Base-by-base conservation (phyloP, 768 basidiomycete species). In the Russula earlei region DNA sequence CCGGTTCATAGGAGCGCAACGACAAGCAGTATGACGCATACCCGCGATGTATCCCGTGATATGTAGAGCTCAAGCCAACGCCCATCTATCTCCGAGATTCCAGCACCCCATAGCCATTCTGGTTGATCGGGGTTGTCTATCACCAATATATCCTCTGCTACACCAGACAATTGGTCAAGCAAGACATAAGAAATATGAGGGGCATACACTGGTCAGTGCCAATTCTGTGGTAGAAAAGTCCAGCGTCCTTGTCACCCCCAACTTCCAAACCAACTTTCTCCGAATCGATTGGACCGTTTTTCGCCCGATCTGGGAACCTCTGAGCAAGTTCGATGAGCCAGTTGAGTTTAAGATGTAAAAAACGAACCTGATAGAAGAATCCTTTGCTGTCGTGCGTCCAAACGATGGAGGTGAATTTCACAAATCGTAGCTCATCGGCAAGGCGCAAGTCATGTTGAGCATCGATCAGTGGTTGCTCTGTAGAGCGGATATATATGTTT, bases 331-430 rank as follows among this genome's bases (percentile, higher is more conserved):
- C n/a, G 47, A 11, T 4, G 20, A 25, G 36, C 11, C 42, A 40
- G 31, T 45, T 46, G 33, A n/a, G 44, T 53, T 24, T 22, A 43
- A 33, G 40, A 47, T 34, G 37, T 33, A 17, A 46, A 40, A 9
- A 5, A 64, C 68, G 20, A 48, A 75, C 75, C 74, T 90, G 88
- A 67, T 92, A 92, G 70, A 91, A 88, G 69, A 91, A 89, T 1
- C 90, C 89, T 58, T 81, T 83, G 52, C 81, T 83, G 68, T 91
- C 87, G 53, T 81, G 79, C 4, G 82, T 82, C 90, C 89, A 91
- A 25, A 74, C 72, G 41, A 90, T 75, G 11, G 72, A 68, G 0
- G 84, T 85, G 69, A 88, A 90, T 67, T 91, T 91, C 59, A 87
- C 85, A 65, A 79, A 85, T 52, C 82, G 77, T 51, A 91, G 69